These are phyloP conservation scores for Russula sp. DNA, from an alignment of 768 basidiomycete genomes.

Conservation along the genomic window DNA sequence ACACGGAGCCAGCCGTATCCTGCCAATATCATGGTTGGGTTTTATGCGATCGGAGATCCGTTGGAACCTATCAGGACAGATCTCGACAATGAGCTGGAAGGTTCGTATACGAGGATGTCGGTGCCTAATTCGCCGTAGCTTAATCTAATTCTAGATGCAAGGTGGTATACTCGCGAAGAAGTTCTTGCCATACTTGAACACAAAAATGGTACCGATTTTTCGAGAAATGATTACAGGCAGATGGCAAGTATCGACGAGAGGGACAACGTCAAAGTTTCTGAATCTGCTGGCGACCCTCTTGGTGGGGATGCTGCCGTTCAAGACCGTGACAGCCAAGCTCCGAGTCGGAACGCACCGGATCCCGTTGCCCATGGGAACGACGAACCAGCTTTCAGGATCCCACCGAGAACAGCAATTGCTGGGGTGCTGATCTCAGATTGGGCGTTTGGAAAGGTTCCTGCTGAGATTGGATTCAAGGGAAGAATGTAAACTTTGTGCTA, in stretches of 20 bases:
- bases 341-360: conserved; percentile 29
- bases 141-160: conserved; percentile 57
- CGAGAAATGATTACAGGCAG: conserved; percentile 50
- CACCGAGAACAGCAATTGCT: conserved; percentile 72
- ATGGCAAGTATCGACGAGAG: conserved; percentile 45
- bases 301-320: conserved; percentile 36
- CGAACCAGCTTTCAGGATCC: conserved; percentile 65
- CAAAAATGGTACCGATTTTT: conserved; percentile 48
- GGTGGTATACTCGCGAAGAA: conserved; percentile 81
- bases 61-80: conserved; percentile 74
- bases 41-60: conserved; percentile 75
- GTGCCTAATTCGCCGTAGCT: background rate
- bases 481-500: conserved; percentile 18
- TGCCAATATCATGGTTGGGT: conserved; percentile 87
- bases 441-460: conserved; percentile 56
- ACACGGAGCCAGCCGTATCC: conserved; percentile 69
- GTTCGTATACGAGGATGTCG: conserved; percentile 39
- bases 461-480: conserved; percentile 14
- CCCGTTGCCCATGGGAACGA: conserved; percentile 29
- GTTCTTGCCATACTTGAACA: conserved; percentile 62
- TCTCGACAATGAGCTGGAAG: conserved; percentile 93
- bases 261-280: conserved; percentile 24
- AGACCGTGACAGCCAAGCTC: conserved; percentile 26
- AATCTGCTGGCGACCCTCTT: conserved; percentile 30
- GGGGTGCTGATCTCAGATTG: conserved; percentile 84